Evolutionary conservation across 2,329 filamentous ascomycete genomes (phyloP).

Genomic region (Colletotrichum aenigma): DNA sequence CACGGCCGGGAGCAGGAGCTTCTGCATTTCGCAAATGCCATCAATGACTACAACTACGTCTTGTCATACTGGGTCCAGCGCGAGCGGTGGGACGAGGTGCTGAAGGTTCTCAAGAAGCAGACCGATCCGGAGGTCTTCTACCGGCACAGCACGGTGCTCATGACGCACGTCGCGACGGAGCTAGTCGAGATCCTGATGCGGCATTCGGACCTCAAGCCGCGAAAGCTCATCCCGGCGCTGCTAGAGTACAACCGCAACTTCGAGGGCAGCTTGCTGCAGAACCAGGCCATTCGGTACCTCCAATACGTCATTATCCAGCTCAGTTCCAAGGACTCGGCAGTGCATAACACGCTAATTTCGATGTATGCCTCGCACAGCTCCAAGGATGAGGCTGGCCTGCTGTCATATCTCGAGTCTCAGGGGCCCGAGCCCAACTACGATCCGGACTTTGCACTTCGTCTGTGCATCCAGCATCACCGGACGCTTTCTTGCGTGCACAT

Average conservation of each 20-base stretch:
- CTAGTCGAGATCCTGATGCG: conserved; percentile 96
- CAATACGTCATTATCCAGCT: conserved; percentile 91
- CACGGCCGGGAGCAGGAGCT: conserved; percentile 94
- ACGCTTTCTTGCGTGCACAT: conserved; percentile 96
- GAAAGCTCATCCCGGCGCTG: conserved; percentile 89
- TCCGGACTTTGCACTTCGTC: conserved; percentile 90
- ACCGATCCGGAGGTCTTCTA: conserved; percentile 94
- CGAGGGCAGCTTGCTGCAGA: conserved; percentile 70
- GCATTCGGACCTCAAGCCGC: conserved; percentile 81
- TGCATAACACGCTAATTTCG: conserved; percentile 96
- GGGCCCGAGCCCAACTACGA: conserved; percentile 88
- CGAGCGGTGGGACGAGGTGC: conserved; percentile 86
- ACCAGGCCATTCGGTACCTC: conserved; percentile 93
- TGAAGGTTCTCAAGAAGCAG: conserved; percentile 90
- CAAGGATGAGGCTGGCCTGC: conserved; percentile 81
- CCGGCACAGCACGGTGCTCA: conserved; percentile 94
- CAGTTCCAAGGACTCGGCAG: conserved; percentile 78
- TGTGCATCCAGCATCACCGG: conserved; percentile 93
- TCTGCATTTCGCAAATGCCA: conserved; percentile 84
- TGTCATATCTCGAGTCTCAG: conserved; percentile 90
- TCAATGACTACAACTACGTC: conserved; percentile 94
- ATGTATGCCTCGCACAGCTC: conserved; percentile 90
- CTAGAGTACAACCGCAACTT: conserved; percentile 89
- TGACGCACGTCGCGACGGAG: conserved; percentile 84
- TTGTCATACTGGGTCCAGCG: conserved; percentile 97